Conservation (phyloP, 2,329 filamentous ascomycete species). For the Ophiostoma ips region DNA sequence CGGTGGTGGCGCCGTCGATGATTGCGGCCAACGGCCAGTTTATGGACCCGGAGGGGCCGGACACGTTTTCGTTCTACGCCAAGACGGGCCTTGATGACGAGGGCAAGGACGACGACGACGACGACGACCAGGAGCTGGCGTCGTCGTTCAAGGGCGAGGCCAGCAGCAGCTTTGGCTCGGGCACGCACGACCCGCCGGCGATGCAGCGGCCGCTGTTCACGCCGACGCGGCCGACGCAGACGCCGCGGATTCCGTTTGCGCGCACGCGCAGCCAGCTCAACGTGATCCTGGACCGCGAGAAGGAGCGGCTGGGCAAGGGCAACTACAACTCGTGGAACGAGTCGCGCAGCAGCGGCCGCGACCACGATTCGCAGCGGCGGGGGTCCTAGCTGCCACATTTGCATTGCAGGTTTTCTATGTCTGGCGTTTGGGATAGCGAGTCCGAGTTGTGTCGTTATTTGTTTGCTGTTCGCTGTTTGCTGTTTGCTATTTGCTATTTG, state of each 20-base stretch:
- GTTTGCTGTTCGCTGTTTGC: too few relatives aligned
- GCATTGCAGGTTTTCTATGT: neutral
- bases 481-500: neutral
- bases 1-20: conserved; percentile 7
- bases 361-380: neutral
- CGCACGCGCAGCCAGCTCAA: conserved; percentile 47
- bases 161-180: conserved; percentile 7
- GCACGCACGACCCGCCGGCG: conserved; percentile 17
- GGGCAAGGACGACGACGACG: conserved; percentile 2
- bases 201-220: conserved; percentile 26
- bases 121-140: neutral
- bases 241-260: conserved; percentile 34
- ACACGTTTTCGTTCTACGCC: conserved; percentile 8
- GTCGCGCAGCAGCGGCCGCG: neutral
- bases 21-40: conserved; percentile 7
- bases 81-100: conserved; percentile 3
- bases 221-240: conserved; percentile 34
- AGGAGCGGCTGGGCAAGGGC: conserved; percentile 23
- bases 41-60: conserved; percentile 9
- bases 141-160: neutral
- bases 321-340: conserved; percentile 9
- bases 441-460: neutral
- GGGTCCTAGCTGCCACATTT: neutral
- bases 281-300: conserved; percentile 41
- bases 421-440: neutral